Evolutionary conservation across 2,329 filamentous ascomycete species (phyloP).

Genomic region (Pezicula radicicola): DNA sequence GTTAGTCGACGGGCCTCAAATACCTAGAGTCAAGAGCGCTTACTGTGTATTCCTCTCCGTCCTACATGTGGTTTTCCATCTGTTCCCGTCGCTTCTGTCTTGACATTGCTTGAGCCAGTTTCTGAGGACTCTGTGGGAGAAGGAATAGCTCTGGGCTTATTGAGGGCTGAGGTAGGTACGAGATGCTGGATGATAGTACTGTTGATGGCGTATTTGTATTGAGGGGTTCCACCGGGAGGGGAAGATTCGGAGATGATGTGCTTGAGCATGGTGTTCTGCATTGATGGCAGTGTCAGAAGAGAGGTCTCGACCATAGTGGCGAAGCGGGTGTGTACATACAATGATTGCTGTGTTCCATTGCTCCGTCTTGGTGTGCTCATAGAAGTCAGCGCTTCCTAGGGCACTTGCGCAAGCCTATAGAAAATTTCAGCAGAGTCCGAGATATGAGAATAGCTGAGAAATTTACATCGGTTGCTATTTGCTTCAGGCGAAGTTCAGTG

Average conservation of each 20-base stretch:
- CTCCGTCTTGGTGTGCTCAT: constrained; percentile 82
- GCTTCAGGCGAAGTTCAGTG: constrained; percentile 71
- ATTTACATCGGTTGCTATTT: constrained; percentile 78
- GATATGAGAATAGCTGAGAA: constrained; percentile 3
- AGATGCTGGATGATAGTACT: constrained; percentile 97
- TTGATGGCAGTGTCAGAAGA: constrained; percentile 9
- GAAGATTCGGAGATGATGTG: constrained; percentile 74
- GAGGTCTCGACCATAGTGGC: background rate
- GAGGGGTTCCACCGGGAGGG: constrained; percentile 54
- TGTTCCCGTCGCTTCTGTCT: constrained; percentile 44
- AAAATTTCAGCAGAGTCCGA: constrained; percentile 11
- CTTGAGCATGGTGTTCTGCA: constrained; percentile 72
- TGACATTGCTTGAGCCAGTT: constrained; percentile 44
- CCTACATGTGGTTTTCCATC: constrained; percentile 72
- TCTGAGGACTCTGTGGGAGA: constrained; percentile 12
- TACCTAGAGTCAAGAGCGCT: too few species aligned
- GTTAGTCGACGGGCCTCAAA: too few species aligned
- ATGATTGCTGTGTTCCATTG: constrained; percentile 93
- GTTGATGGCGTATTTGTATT: constrained; percentile 94
- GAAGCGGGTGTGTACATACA: constrained; percentile 49
- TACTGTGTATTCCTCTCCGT: constrained; percentile 82
- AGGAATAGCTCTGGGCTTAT: constrained; percentile 44
- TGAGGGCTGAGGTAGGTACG: constrained; percentile 62
- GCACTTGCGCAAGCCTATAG: constrained; percentile 77
- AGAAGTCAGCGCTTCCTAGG: constrained; percentile 71